Conservation (phyloP, 2,329 filamentous ascomycete species). For the Thielaviopsis musarum region DNA sequence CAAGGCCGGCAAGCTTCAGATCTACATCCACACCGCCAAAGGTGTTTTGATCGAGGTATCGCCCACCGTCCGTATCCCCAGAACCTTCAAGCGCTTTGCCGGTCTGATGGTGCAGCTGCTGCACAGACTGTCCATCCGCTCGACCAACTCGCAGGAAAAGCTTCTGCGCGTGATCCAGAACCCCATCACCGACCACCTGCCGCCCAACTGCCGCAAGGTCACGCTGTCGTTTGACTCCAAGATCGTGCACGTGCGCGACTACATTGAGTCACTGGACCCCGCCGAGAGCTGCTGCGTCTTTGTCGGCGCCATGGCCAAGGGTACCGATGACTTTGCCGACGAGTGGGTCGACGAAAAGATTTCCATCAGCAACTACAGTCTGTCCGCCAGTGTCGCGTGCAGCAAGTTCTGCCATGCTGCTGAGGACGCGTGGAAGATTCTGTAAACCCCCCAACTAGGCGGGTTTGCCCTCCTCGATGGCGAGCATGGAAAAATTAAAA, state of each 20-base stretch:
- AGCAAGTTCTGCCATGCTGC: conserved; percentile 99
- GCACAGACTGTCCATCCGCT: conserved; percentile 87
- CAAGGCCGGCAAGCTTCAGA: conserved; percentile 93
- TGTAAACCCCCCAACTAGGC: conserved; percentile 34
- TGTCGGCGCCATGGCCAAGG: conserved; percentile 97
- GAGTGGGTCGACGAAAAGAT: conserved; percentile 92
- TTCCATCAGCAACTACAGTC: conserved; percentile 93
- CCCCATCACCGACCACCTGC: conserved; percentile 90
- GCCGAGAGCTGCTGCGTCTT: conserved; percentile 96
- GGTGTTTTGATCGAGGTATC: conserved; percentile 95
- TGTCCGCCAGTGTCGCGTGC: conserved; percentile 94
- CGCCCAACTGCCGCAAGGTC: conserved; percentile 93
- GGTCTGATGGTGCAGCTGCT: conserved; percentile 97
- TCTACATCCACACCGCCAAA: conserved; percentile 96
- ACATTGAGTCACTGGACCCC: conserved; percentile 59
- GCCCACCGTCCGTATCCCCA: conserved; percentile 90
- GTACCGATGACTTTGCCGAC: conserved; percentile 88
- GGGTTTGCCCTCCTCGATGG: neutral
- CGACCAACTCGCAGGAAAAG: conserved; percentile 94
- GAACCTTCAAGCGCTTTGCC: conserved; percentile 97
- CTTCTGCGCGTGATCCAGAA: conserved; percentile 95
- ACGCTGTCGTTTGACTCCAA: conserved; percentile 88
- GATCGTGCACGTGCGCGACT: conserved; percentile 75
- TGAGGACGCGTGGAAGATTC: conserved; percentile 88
- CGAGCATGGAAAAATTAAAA: neutral